Base-by-base conservation (phyloP, 2,329 filamentous ascomycete genomes). In the Aspergillus ustus region DNA sequence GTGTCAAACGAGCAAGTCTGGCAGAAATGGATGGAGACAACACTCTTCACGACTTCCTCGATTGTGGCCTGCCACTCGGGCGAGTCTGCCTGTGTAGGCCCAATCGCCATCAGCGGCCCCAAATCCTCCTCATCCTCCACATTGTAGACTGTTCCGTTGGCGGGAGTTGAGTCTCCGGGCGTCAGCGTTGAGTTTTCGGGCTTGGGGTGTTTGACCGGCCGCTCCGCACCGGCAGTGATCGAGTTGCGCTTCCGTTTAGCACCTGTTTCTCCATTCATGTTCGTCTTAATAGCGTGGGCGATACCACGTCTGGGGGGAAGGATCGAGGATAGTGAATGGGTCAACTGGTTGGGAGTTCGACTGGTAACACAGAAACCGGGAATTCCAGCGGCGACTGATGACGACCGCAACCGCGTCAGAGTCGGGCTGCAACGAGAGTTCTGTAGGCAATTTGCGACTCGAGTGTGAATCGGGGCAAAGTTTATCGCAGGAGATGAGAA, bases 1-100 rank as follows among this genome's bases (percentile, higher is more conserved):
- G 95, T 98, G 77, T 99, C 95, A 76, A 99, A 99, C 25, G 94
- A 93, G 76, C 92, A 96, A 0, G 95, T 97, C 83, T 97, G 93
- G 76, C 94, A 98, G 81, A 99, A 99, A 68, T 96, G 91, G 72
- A 99, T 98, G n/a, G 94, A 97, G 53, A 99, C 95, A 19, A 98
- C 95, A 69, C 93, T 97, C 75, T 90, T 89, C 57, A 99, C 93
- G 3, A 99, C 95, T 64, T 88, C 90, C 78, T 97, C 93, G 63
- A 98, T 96, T 0, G 93, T 97, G 54, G 89, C 91, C 78, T 98
- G 94, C 95, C 95, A 99, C 80, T 96, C 93, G 25, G 88, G 88
- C 2, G 89, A 91, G 69, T 92, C 90, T 25, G 84, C 78, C 52
- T 82, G 79, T 17, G 80, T 80, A 65, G 81, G 81, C 57, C 73